Percentiles rank a stretch among this genome's conserved stretches.
Evolutionary conservation across 345 rosid genomes (phyloP).

Genomic region (Diplotaxis tenuifolia): DNA sequence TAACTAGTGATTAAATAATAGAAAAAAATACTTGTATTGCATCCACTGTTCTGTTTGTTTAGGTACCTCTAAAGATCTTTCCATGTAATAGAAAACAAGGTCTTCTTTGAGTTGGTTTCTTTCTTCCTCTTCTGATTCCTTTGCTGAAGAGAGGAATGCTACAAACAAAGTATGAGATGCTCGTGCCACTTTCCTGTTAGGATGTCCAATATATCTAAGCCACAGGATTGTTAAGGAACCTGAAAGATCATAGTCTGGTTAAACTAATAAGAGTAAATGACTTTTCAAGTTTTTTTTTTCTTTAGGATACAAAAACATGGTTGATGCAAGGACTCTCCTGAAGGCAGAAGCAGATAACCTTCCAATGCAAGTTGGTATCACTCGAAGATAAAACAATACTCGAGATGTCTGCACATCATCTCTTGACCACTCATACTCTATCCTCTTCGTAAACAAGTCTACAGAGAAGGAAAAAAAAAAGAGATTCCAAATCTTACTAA

Average conservation of each 20-base stretch:
- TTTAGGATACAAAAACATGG: constrained; percentile 97
- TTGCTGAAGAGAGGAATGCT: constrained; percentile 70
- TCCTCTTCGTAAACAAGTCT: constrained; percentile 37
- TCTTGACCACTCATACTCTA: constrained; percentile 66
- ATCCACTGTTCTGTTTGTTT: background rate
- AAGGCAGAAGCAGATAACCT: constrained; percentile 56
- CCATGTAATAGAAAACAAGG: constrained; percentile 76
- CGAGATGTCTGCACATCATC: constrained; percentile 97
- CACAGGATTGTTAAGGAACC: constrained; percentile 48
- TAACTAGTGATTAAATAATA: background rate
- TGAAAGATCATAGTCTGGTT: constrained; percentile 5
- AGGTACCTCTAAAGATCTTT: constrained; percentile 79
- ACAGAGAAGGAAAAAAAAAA: background rate
- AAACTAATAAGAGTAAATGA: background rate
- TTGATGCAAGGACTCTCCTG: constrained; percentile 68
- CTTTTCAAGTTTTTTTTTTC: no score
- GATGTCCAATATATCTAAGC: constrained; percentile 82
- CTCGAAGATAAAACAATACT: constrained; percentile 77
- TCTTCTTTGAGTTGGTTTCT: constrained; percentile 64
- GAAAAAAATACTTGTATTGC: constrained; percentile 2
- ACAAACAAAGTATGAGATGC: constrained; percentile 80
- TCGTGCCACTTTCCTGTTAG: constrained; percentile 68
- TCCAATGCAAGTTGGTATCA: constrained; percentile 83
- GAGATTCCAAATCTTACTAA: constrained; percentile 1
- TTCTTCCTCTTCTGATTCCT: constrained; percentile 56